Evolutionary conservation across 108 stramenopile genomes (phyloP), one percentile per base, ranked within the genome.

Genomic region (Cyclostephanos invisitatus): DNA sequence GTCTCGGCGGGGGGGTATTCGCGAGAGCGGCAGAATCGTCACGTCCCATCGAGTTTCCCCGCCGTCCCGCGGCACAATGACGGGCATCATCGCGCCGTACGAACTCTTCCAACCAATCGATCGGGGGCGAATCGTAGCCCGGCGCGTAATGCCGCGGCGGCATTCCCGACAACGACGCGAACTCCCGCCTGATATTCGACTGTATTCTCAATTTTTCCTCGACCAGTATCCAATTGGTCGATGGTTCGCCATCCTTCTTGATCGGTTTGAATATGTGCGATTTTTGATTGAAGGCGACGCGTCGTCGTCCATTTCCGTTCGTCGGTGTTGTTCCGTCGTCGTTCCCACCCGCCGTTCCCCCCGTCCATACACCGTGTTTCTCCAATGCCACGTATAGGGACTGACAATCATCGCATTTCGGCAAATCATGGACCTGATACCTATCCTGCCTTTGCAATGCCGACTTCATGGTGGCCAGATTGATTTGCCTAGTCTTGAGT

Each of bases 391-490:
- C 59, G 55, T 44, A 79, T 9, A 85, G 62, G 58, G 56, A 70
- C 22, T 80, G 78, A 18, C 79, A 74, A 42, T 68, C 64, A 46
- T 64, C 54, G 58, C 81, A 80, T 25, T 67, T 68, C 2, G 78
- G 78, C 58, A 85, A 75, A 70, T 76, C 73, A 25, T 71, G 67
- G 0, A 74, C 69, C 2, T 68, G 70, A 42, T 70, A 85, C 7
- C 85, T 70, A 51, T 80, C 74, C 22, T 80, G 59, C 21, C 82
- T 64, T 60, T 85, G 85, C 8, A 85, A 29, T 0, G 83, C 78
- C 18, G 75, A 59, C 59, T 85, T 85, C 35, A 80, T 76, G 15
- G 44, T 76, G 32, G 85, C 85, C 37, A 80, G 62, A 56, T 70
- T 80, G 10, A 83, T 83, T 0, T 57, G 73, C 50, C 85, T 20